Base-by-base conservation (phyloP, 495 filamentous ascomycete species). In the Podospora didyma region DNA sequence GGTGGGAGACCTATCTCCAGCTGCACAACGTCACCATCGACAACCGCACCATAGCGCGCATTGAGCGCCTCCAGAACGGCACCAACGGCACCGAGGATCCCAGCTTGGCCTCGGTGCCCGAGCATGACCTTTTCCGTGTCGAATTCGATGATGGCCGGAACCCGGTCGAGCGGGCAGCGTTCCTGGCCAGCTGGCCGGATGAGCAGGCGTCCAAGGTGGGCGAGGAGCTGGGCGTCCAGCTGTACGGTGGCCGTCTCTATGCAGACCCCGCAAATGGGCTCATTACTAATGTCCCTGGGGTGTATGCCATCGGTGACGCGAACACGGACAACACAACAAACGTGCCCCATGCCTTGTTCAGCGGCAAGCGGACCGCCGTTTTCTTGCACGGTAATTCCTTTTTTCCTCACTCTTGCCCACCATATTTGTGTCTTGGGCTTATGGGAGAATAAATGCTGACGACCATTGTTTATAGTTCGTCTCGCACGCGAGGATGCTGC, bases 311-410 rank as follows among this genome's bases (percentile, higher is more conserved):
- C 17, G 82, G 82, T 1, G 82, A 84, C 60, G 75, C 75, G 10
- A 85, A 84, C 59, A 72, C 71, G 11, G 82, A 85, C 35, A 78
- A 77, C 26, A 72, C 74, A 37, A 83, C 81, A 11, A 84, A 84
- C 53, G 81, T 85, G 17, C 81, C 82, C 0, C 82, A 85, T 54
- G 82, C 82, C 1, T 75, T 85, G 69, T 85, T 72, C 58, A 78
- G 70, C 24, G 81, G 78, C 1, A 85, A 84, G 73, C 64, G 78
- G 42, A 75, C 81, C 7, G 79, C 76, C 5, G 82, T 84, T 17
- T 82, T 67, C 49, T 45, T 80, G 21, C 82, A 85, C 63, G 78
- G 80, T 83, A 60, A 65, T 77, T 69, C 3, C 11, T 44, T n/a
- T 11, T 31, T 31, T 31, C 9, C 4, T 9, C 26, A 3, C 26